A percentile compares a stretch with the other conserved stretches of the same genome.
Evolutionary conservation across 257 asterid genomes (phyloP).

Genomic region (Solanum ossicruentum): DNA sequence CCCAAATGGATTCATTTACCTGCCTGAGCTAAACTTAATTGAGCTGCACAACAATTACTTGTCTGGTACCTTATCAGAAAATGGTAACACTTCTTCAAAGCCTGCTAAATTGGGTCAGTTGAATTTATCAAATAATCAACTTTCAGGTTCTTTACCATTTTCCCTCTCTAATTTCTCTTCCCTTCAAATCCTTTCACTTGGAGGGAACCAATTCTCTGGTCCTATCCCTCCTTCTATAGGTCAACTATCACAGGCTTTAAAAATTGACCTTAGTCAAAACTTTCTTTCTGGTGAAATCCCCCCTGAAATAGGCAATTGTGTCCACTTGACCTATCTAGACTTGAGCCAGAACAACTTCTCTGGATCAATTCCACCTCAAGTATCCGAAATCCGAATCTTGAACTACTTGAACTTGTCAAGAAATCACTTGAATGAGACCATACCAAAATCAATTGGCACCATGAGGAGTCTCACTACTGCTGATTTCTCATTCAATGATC

Average conservation of each 20-base stretch:
- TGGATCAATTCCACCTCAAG: constrained; percentile 54
- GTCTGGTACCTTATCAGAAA: constrained; percentile 62
- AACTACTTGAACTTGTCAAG: constrained; percentile 73
- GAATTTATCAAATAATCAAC: constrained; percentile 68
- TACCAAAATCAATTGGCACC: constrained; percentile 51
- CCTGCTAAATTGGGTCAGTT: constrained; percentile 43
- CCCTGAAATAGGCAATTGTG: constrained; percentile 44
- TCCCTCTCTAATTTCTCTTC: constrained; percentile 60
- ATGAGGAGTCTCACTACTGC: constrained; percentile 89
- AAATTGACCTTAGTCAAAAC: constrained; percentile 59
- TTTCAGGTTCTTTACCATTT: constrained; percentile 54
- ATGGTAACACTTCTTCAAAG: constrained; percentile 16
- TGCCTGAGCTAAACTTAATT: constrained; percentile 66
- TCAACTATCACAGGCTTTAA: constrained; percentile 49
- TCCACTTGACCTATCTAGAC: constrained; percentile 72
- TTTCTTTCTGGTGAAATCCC: constrained; percentile 61
- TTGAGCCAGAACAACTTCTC: constrained; percentile 66
- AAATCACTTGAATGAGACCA: constrained; percentile 48
- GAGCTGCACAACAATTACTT: constrained; percentile 73
- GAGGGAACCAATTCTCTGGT: constrained; percentile 67
- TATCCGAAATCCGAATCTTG: constrained; percentile 52
- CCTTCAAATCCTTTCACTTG: constrained; percentile 51
- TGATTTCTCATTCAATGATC: constrained; percentile 81
- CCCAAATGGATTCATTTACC: constrained; percentile 63
- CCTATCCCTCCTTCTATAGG: constrained; percentile 70